Base-by-base conservation (phyloP, 2,329 filamentous ascomycete genomes). In the Trichocomaceae sp. region DNA sequence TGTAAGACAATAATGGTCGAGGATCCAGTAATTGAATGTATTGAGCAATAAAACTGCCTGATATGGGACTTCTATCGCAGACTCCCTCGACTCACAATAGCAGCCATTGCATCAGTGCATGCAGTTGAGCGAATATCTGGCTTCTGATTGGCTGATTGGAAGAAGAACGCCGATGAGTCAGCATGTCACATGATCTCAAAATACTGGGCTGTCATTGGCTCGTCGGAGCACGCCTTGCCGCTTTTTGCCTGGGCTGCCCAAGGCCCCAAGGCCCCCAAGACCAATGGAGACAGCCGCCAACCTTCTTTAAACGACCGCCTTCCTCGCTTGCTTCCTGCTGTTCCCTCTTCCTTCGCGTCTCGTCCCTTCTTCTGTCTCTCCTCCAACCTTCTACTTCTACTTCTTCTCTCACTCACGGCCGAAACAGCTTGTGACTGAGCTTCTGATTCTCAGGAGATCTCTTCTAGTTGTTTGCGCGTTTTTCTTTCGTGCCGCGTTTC, bases 161-260 rank as follows among this genome's bases (percentile, higher is more conserved):
- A 41, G 7, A 23, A 50, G 48, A 26, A 44, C 12, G 1, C 2
- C 1, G 51, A 44, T 57, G 55, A 57, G 51, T 57, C 55, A 57
- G 41, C 55, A 2, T 20, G 15, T 59, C 57, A 59, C 57, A 59
- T 59, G 57, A 57, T n/a, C n/a, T 2, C 5, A n/a, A 12, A 9
- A 29, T 29, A 2, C 9, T 19, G 29, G 10, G 19, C 20, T 51
- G 8, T 13, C 17, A 35, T 52, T 46, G 42, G 49, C 29, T 42
- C 33, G 20, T 42, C 46, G 47, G 45, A 46, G 17, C 41, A 29
- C 23, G 46, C 26, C 17, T 20, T 50, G 31, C 44, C 47, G 46
- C 37, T 47, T 45, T 46, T 39, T 29, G 26, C 26, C 8, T 29
- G 26, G 26, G 45, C 41, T 47, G 53, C 45, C 50, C 56, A 47